These are phyloP conservation scores for Tylopilus felleus DNA, from an alignment of 768 basidiomycete species.

Conservation along the genomic window DNA sequence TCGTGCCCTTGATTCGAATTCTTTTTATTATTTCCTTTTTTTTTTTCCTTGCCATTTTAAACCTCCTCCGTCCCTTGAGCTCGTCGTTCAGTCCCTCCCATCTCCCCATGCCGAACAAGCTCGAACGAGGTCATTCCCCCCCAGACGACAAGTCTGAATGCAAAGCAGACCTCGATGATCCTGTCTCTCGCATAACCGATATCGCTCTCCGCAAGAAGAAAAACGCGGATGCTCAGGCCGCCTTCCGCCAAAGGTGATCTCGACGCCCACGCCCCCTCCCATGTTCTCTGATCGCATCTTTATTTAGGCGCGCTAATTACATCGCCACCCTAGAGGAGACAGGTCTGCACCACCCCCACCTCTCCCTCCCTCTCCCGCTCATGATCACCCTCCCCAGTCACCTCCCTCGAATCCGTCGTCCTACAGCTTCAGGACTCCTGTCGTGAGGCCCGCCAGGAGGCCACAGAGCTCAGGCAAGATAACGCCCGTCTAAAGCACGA, in stretches of 20 bases:
- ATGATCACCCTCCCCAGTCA: constrained; percentile 46
- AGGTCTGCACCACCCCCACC: constrained; percentile 34
- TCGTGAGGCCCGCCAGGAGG: constrained; percentile 61
- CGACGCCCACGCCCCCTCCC: not conserved
- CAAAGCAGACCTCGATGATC: constrained; percentile 37
- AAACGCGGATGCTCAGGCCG: constrained; percentile 87
- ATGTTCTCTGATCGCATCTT: constrained; percentile 21
- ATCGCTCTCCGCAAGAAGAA: constrained; percentile 80
- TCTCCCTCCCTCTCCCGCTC: constrained; percentile 7
- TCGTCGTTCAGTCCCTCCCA: constrained; percentile 6
- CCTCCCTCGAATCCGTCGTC: constrained; percentile 81
- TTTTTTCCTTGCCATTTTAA: constrained; percentile 60
- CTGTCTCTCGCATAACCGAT: constrained; percentile 50
- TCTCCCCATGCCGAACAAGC: constrained; percentile 30
- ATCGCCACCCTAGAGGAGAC: constrained; percentile 86
- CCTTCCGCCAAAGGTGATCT: constrained; percentile 62
- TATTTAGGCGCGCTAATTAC: constrained; percentile 67
- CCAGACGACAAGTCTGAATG: constrained; percentile 37
- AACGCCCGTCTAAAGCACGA: constrained; percentile 62
- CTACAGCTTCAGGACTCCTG: constrained; percentile 80
- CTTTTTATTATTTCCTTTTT: constrained; percentile 50
- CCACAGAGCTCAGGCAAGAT: constrained; percentile 60
- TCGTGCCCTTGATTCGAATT: constrained; percentile 68
- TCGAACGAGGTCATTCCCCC: constrained; percentile 25
- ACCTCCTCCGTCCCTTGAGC: constrained; percentile 30